Percentiles rank a stretch among this genome's conserved stretches.
Evolutionary conservation across 1,284 basidiomycete species (phyloP).

Genomic region (Sporisorium reilianum): DNA sequence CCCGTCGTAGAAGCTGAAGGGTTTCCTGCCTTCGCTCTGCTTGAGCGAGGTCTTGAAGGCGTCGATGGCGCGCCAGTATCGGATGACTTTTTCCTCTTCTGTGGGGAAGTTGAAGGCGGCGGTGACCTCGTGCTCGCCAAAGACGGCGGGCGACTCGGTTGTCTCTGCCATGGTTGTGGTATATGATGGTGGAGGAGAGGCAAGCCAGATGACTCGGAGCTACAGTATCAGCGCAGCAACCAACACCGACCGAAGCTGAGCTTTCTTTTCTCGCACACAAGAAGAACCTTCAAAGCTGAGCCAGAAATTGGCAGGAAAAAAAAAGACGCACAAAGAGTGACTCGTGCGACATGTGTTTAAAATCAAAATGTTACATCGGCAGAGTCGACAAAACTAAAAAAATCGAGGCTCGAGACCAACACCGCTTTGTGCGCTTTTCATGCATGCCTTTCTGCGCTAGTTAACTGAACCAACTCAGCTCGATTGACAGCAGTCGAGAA

Average conservation of each 20-base stretch:
- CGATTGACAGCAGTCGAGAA: neutral
- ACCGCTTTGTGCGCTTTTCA: neutral
- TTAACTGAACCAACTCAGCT: too few species aligned
- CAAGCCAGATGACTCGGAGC: conserved; percentile 1
- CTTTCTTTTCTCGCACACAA: neutral
- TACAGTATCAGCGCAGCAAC: conserved; percentile 8
- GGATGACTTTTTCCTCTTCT: conserved; percentile 91
- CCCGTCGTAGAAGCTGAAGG: conserved; percentile 96
- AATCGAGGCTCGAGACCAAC: conserved; percentile 3
- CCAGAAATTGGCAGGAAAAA: too few species aligned
- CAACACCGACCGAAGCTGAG: neutral
- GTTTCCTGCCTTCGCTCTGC: conserved; percentile 87
- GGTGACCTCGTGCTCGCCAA: conserved; percentile 64
- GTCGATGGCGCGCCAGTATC: conserved; percentile 96
- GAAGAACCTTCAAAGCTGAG: too few species aligned
- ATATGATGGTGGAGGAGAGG: conserved; percentile 1
- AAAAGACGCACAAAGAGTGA: neutral
- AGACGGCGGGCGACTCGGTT: conserved; percentile 30
- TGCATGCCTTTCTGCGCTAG: too few species aligned
- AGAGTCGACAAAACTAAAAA: neutral
- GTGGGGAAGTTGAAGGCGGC: conserved; percentile 86
- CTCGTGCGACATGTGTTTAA: conserved; percentile 6
- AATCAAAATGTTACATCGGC: neutral
- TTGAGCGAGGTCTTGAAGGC: conserved; percentile 95
- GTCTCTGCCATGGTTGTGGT: conserved; percentile 22